These are phyloP conservation scores for Cladophialophora carrionii DNA, from an alignment of 2,329 filamentous ascomycete species.

Conservation along the genomic window DNA sequence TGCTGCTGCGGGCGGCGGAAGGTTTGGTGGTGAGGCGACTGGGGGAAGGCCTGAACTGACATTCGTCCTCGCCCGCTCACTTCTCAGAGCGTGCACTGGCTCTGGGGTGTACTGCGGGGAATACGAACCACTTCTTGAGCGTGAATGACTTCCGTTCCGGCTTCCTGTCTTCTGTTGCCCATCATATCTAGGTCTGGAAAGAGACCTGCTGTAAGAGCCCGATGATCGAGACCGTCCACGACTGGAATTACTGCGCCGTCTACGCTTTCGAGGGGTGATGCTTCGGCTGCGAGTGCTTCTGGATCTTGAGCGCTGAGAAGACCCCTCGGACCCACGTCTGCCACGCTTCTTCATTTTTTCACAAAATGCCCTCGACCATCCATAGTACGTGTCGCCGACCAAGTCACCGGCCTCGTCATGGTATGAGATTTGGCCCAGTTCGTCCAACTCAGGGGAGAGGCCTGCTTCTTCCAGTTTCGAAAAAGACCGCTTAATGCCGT, in stretches of 20 bases:
- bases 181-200: conserved; percentile 36
- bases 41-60: conserved; percentile 15
- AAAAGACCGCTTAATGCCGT: conserved; percentile 56
- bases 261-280: conserved; percentile 48
- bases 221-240: conserved; percentile 40
- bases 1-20: conserved; percentile 4
- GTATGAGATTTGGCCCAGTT: conserved; percentile 70
- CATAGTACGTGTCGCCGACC: conserved; percentile 77
- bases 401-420: conserved; percentile 68
- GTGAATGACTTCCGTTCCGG: conserved; percentile 25
- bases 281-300: conserved; percentile 45
- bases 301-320: conserved; percentile 21
- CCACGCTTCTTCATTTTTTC: conserved; percentile 70
- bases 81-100: background rate
- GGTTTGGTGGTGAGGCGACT: conserved; percentile 35
- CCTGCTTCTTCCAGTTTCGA: conserved; percentile 59
- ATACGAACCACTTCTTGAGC: conserved; percentile 34
- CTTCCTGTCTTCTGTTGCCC: conserved; percentile 1
- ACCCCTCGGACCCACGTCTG: conserved; percentile 31
- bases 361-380: conserved; percentile 81
- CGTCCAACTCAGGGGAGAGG: conserved; percentile 67
- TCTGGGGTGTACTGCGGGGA: conserved; percentile 9
- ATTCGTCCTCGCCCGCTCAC: conserved; percentile 3
- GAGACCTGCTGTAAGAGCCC: conserved; percentile 40
- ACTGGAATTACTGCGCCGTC: conserved; percentile 47